These are phyloP conservation scores for Dissophora globulifera DNA, from an alignment of 192 early-diverging fungal species.

Conservation along the genomic window DNA sequence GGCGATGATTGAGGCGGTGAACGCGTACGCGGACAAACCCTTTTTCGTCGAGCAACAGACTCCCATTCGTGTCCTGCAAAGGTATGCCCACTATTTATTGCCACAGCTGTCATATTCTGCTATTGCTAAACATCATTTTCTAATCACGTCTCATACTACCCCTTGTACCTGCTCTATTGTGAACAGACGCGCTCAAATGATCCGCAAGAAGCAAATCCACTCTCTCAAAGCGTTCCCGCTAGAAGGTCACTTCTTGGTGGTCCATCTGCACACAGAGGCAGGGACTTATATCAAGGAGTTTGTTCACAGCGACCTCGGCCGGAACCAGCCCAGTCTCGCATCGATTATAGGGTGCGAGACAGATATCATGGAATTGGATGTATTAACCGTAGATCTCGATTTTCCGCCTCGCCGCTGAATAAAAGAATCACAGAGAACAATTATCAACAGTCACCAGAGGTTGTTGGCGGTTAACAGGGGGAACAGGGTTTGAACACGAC, in stretches of 20 bases:
- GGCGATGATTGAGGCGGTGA: conserved; percentile 64
- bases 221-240: conserved; percentile 59
- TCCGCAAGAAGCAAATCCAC: conserved; percentile 65
- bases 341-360: conserved; percentile 70
- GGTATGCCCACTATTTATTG: conserved; percentile 52
- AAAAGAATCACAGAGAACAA: no score
- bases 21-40: conserved; percentile 53
- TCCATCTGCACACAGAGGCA: conserved; percentile 83
- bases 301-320: conserved; percentile 92
- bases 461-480: no score
- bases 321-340: conserved; percentile 81
- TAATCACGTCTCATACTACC: no score
- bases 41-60: conserved; percentile 74
- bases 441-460: no score
- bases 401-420: no score
- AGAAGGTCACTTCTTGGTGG: conserved; percentile 64
- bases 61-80: conserved; percentile 78
- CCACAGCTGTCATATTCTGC: no score
- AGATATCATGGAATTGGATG: conserved; percentile 86
- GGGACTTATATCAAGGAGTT: conserved; percentile 96
- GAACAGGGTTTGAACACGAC: no score
- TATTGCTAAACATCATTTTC: no score
- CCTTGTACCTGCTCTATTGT: no score
- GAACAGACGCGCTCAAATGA: conserved; percentile 64
- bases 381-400: conserved; percentile 84